Evolutionary conservation across 257 asterid genomes (phyloP).

Genomic region (Solanum bukasovii): DNA sequence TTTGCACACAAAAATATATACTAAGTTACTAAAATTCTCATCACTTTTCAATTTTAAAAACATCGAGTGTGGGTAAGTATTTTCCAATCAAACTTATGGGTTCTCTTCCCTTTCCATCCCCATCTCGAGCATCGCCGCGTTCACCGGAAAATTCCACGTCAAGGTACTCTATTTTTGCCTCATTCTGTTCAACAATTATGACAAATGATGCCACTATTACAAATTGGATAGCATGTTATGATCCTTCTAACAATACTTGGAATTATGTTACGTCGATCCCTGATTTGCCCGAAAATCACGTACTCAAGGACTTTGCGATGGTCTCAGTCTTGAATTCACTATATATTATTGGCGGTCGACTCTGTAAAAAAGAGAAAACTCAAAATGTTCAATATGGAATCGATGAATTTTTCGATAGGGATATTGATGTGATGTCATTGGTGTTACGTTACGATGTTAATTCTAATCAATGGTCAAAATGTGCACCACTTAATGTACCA

Average conservation of each 20-base stretch:
- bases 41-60: not conserved
- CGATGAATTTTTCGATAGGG: conserved; percentile 1
- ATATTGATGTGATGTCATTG: conserved; percentile 14
- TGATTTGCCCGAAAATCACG: conserved; percentile 11
- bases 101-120: not conserved
- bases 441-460: conserved; percentile 16
- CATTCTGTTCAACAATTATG: conserved; percentile 18
- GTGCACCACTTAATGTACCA: conserved; percentile 25
- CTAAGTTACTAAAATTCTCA: not conserved
- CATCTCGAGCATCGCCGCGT: not conserved
- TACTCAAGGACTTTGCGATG: conserved; percentile 35
- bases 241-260: conserved; percentile 12
- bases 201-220: not conserved
- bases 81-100: not conserved
- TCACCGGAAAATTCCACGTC: not conserved
- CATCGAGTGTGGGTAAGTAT: not conserved
- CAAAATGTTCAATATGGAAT: not conserved
- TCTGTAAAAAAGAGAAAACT: conserved; percentile 14
- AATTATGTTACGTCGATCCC: conserved; percentile 21
- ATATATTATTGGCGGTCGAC: conserved; percentile 34
- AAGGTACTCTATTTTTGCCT: conserved; percentile 15
- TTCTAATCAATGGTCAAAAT: conserved; percentile 18
- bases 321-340: conserved; percentile 13
- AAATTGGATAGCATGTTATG: conserved; percentile 31
- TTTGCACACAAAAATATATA: not conserved